phyloP scores from a whole-genome alignment of 495 filamentous ascomycete species.

The Penicillium robsamsonii region DNA sequence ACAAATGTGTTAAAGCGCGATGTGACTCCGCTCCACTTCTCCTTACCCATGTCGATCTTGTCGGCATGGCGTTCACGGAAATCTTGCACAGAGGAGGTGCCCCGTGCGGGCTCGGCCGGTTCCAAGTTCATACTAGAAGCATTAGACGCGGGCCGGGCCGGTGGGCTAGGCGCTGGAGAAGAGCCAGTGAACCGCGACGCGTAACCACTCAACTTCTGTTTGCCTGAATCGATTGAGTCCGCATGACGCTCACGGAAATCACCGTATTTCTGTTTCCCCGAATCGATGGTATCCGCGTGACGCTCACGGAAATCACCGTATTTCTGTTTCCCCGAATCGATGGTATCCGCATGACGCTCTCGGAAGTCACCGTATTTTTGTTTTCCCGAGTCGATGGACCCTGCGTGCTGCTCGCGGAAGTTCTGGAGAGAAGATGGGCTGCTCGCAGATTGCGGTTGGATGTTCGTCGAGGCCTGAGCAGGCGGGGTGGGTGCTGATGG shows the following conservation, averaged over 20 bases:
- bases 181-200: conserved; percentile 7
- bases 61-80: conserved; percentile 69
- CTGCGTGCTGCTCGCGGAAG: conserved; percentile 69
- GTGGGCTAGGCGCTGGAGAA: conserved; percentile 24
- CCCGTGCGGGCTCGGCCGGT: conserved; percentile 12
- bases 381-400: conserved; percentile 65
- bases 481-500: conserved; percentile 31
- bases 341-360: conserved; percentile 58
- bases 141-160: conserved; percentile 5
- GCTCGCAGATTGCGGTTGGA: conserved; percentile 28
- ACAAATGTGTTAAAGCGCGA: conserved; percentile 39
- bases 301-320: conserved; percentile 54
- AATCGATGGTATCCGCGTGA: conserved; percentile 4
- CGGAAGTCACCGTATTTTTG: conserved; percentile 64
- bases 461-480: conserved; percentile 48
- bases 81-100: conserved; percentile 44
- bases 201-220: conserved; percentile 4
- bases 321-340: conserved; percentile 59
- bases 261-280: conserved; percentile 6
- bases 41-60: conserved; percentile 64
- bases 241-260: conserved; percentile 11
- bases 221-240: conserved; percentile 3
- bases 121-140: conserved; percentile 11
- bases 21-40: conserved; percentile 53
- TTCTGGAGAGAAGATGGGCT: conserved; percentile 48